Evolutionary conservation across 805 yeast genomes (phyloP), one percentile per base, ranked within the genome.

Genomic region (Starmerella potacharoeniae): DNA sequence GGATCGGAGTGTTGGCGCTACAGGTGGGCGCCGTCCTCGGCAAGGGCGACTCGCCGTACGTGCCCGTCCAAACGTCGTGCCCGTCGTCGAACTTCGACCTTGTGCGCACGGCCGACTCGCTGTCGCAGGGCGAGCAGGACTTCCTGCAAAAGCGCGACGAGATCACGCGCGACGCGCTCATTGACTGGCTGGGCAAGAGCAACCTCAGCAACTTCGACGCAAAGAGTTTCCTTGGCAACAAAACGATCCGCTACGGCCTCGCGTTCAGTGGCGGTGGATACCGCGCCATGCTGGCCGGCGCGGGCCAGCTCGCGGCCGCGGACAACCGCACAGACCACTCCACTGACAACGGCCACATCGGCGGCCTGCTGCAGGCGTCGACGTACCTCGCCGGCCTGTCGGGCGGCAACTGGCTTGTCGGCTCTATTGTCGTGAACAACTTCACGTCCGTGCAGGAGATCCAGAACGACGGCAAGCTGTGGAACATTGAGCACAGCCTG

Each of bases 201-300:
- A 73, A 73, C 55, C 61, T 80, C 67, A 66, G 71, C 14, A 80
- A 74, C 58, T 77, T 80, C 59, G 75, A 77, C 58, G 76, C 77
- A 1, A 72, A 73, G 1, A 36, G 49, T 17, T 74, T 61, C 52
- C 49, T 62, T 41, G 47, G 55, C 35, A 58, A 62, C 51, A 29
- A 58, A 11, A 62, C 79, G 16, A 55, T 62, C 29, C 57, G 61
- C 4, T 51, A 60, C 29, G 76, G 74, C 7, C 56, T 71, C 14
- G 82, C 88, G 6, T 80, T 82, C 61, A 80, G 87, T 16, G 96
- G 96, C 46, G 97, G 97, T 62, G 97, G 97, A 5, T 89, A 78
- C 64, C 68, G 86, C 52, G 77, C 86, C 7, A 79, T 81, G 82
- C 62, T 81, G 17, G 71, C 73, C 16, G 81, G 79, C 0, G 83